These are phyloP conservation scores for Flaveria floridana DNA, from an alignment of 140 eudicot genomes.

Conservation along the genomic window DNA sequence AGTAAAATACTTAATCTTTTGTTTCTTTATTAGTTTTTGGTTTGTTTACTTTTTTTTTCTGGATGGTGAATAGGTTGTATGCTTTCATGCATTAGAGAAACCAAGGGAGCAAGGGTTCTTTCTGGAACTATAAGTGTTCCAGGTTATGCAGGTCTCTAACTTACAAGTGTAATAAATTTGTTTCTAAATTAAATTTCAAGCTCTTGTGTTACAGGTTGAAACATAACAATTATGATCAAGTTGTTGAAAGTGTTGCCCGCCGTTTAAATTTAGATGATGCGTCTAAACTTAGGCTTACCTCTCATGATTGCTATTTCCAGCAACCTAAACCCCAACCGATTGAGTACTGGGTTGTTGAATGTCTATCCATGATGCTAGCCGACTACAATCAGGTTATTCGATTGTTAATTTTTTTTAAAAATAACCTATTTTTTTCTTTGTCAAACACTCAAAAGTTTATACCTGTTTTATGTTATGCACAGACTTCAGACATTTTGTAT, in stretches of 20 bases:
- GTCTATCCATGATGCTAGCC: slow-evolving; percentile 62
- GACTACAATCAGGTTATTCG: slow-evolving; percentile 61
- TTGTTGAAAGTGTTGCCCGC: slow-evolving; percentile 61
- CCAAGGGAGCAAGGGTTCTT: neutral
- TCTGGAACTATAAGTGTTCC: neutral
- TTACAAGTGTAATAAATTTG: slow-evolving; percentile 24
- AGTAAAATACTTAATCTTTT: neutral
- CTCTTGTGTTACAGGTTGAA: slow-evolving; percentile 44
- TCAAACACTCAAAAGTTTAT: neutral
- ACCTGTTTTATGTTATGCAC: neutral
- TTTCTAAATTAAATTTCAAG: neutral
- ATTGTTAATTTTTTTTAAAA: neutral
- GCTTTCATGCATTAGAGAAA: neutral
- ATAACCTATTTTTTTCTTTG: neutral
- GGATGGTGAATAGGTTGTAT: slow-evolving; percentile 7
- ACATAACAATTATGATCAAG: slow-evolving; percentile 60
- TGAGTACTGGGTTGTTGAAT: slow-evolving; percentile 66
- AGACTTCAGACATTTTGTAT: neutral
- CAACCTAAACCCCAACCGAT: slow-evolving; percentile 80
- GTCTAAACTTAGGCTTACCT: slow-evolving; percentile 71
- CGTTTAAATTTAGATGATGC: slow-evolving; percentile 67
- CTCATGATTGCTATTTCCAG: slow-evolving; percentile 69
- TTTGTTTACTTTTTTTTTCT: neutral
- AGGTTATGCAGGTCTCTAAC: neutral
- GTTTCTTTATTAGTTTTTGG: neutral